A percentile compares a stretch with the other conserved stretches of the same genome.
Conservation (phyloP, 495 filamentous ascomycete species). For the Trichoderma erinaceum region DNA sequence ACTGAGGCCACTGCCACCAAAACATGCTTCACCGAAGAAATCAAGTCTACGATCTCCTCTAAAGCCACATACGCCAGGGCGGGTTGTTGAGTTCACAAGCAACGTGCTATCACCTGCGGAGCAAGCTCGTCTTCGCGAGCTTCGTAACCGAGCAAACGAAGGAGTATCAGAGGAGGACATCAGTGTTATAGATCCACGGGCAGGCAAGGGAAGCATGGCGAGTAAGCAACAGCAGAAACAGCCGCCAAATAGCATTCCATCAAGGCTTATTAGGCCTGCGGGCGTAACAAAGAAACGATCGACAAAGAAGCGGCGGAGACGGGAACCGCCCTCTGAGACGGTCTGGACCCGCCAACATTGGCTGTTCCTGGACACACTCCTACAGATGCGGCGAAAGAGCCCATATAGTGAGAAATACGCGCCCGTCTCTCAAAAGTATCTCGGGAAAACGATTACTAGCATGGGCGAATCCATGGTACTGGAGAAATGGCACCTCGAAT, state of each 20-base stretch:
- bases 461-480: slow-evolving; percentile 35
- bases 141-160: slow-evolving; percentile 19
- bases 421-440: slow-evolving; percentile 18
- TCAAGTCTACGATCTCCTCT: slow-evolving; percentile 47
- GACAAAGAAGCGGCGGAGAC: neutral
- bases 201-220: neutral
- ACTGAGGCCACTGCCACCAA: slow-evolving; percentile 26
- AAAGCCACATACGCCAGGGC: slow-evolving; percentile 42
- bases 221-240: slow-evolving; percentile 14
- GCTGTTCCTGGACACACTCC: slow-evolving; percentile 34
- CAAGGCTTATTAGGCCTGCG: neutral
- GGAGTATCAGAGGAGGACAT: neutral
- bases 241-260: slow-evolving; percentile 9
- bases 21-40: slow-evolving; percentile 41
- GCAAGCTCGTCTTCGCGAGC: slow-evolving; percentile 28
- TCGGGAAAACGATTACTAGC: slow-evolving; percentile 31
- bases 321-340: slow-evolving; percentile 27
- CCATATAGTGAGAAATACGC: slow-evolving; percentile 2
- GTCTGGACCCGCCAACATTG: slow-evolving; percentile 39
- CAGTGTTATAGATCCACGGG: neutral
- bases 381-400: slow-evolving; percentile 23
- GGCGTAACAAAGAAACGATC: neutral
- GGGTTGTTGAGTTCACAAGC: slow-evolving; percentile 42
- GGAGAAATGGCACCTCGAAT: slow-evolving; percentile 48
- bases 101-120: slow-evolving; percentile 32